Base-by-base conservation (phyloP, 768 basidiomycete genomes). In the Pleurotus ostreatus region DNA sequence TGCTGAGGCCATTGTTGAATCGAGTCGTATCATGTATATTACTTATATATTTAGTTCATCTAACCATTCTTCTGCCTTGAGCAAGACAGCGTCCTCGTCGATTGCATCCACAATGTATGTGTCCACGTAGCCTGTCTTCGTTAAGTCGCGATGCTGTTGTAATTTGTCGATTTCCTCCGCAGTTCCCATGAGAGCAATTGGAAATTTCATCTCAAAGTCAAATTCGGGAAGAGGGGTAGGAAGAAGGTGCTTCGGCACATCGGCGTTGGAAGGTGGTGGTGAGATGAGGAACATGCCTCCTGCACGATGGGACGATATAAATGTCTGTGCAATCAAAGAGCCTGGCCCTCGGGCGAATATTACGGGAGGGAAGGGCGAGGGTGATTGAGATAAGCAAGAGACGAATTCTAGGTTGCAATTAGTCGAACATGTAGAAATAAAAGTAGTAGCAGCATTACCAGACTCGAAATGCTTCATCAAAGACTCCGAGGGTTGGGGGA, bases 221-320 rank as follows among this genome's bases (percentile, higher is more conserved):
- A 87, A 88, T 59, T 86, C 82, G 6, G 66, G 58, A 18, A 81
- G 62, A 16, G 67, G 65, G 0, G 70, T 72, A 0, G 75, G 72
- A 5, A 78, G 71, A 25, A 62, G 52, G 34, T 38, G 53, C 11
- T 59, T 61, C 2, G 66, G 49, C 16, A 79, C 63, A 1, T 68
- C 65, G 6, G 65, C 61, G 54, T 81, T 77, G 41, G 75, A 72
- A 8, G 71, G 47, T 1, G 82, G 83, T 7, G 82, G 83, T 20
- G 80, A 78, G 30, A 86, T 76, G n/a, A 89, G 72, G 56, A 86
- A 74, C 48, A 89, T 71, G 0, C 78, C 87, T 4, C 76, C 72
- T 5, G 83, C 83, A 1, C 87, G 85, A 61, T 87, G 70, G 18
- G 84, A 86, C 1, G 83, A 86, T 58, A 89, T 79, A 65, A 86